Evolutionary conservation across 768 basidiomycete species (phyloP).

Genomic region (Pleurotus giganteus): DNA sequence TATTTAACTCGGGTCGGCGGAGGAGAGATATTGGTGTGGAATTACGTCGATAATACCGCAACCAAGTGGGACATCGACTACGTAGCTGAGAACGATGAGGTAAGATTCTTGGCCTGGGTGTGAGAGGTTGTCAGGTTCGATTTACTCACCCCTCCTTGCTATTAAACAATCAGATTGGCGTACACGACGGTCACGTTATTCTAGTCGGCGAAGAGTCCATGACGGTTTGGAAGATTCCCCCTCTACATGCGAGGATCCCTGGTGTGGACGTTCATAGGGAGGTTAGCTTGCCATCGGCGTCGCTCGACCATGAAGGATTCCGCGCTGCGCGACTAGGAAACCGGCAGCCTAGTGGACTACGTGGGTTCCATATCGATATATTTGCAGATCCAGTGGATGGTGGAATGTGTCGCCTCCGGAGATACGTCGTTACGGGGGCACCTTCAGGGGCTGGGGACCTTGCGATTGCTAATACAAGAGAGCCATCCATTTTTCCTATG

Average conservation of each 20-base stretch:
- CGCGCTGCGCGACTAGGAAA: neutral
- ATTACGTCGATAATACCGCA: slow-evolving; percentile 8
- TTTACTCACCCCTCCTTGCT: neutral
- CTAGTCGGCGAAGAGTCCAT: neutral
- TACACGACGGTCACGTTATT: slow-evolving; percentile 3
- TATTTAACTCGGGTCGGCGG: neutral
- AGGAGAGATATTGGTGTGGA: slow-evolving; percentile 9
- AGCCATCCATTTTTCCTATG: neutral
- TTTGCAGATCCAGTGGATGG: neutral
- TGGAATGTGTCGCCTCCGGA: neutral
- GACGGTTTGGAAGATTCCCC: slow-evolving; percentile 8
- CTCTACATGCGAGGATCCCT: neutral
- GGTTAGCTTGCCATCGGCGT: neutral
- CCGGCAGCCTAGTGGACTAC: slow-evolving; percentile 1
- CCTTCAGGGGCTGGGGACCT: neutral
- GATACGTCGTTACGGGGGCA: neutral
- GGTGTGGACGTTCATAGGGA: slow-evolving; percentile 6
- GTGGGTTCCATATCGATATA: slow-evolving; percentile 1
- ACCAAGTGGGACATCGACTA: slow-evolving; percentile 6
- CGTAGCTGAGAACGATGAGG: neutral
- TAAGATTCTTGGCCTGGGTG: slow-evolving; percentile 5
- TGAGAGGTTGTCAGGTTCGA: slow-evolving; percentile 2
- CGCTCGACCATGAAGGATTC: neutral
- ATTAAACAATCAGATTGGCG: neutral
- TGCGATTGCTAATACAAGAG: neutral